Evolutionary conservation across 805 yeast genomes (phyloP).

Genomic region (Middelhovenomyces tepae): DNA sequence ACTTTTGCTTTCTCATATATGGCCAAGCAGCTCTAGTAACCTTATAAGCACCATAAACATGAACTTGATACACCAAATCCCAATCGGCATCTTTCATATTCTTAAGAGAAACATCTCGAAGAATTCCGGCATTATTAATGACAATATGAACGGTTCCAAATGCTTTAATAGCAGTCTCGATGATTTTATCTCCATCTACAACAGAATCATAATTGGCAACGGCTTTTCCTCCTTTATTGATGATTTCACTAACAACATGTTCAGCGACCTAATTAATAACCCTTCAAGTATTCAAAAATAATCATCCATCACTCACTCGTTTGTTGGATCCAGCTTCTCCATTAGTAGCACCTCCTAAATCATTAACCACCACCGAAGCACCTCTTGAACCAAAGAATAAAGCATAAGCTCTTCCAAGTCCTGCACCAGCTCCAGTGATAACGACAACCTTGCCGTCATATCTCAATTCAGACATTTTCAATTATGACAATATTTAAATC

Average conservation of each 20-base stretch:
- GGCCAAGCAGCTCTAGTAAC: conserved; percentile 91
- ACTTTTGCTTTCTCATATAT: conserved; percentile 69
- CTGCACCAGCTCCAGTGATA: conserved; percentile 97
- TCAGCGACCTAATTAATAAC: conserved; percentile 65
- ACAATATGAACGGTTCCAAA: conserved; percentile 86
- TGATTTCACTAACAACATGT: conserved; percentile 78
- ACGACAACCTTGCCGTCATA: conserved; percentile 84
- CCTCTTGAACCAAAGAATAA: conserved; percentile 82
- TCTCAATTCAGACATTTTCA: conserved; percentile 31
- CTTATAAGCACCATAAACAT: conserved; percentile 80
- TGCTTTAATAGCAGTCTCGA: conserved; percentile 74
- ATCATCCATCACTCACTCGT: background rate
- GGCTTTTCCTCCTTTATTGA: conserved; percentile 68
- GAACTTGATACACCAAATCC: conserved; percentile 74
- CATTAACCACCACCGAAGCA: conserved; percentile 92
- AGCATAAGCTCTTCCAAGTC: conserved; percentile 84
- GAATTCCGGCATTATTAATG: conserved; percentile 91
- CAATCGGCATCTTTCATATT: conserved; percentile 80
- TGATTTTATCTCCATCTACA: conserved; percentile 72
- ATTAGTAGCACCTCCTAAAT: conserved; percentile 73
- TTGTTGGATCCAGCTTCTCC: conserved; percentile 53
- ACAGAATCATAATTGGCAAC: conserved; percentile 93
- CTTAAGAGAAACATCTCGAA: conserved; percentile 78
- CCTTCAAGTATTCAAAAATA: background rate
- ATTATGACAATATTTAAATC: too few species aligned